Conservation (phyloP, 495 filamentous ascomycete species). For the Glonium stellatum region DNA sequence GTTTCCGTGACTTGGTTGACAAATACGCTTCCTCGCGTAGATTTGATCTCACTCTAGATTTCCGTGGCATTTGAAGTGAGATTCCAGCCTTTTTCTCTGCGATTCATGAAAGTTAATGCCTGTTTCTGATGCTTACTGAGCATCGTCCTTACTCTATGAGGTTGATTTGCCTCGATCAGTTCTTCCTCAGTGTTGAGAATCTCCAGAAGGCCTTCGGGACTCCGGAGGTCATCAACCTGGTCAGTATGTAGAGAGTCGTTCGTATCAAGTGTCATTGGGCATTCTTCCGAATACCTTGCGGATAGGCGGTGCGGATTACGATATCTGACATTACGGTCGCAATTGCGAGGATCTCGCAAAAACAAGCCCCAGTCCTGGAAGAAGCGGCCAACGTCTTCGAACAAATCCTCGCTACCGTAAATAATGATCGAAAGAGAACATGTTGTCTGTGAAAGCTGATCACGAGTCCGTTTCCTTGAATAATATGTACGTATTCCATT, state of each 20-base stretch:
- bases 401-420: background rate
- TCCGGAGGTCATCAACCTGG: background rate
- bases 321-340: slow-evolving; percentile 16
- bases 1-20: slow-evolving; percentile 8
- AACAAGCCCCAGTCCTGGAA: slow-evolving; percentile 3
- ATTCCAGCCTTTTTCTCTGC: slow-evolving; percentile 9
- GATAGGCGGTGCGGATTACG: slow-evolving; percentile 12
- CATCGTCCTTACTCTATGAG: background rate
- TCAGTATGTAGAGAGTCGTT: background rate
- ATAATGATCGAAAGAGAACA: background rate
- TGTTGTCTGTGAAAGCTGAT: no score
- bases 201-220: background rate
- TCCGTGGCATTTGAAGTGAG: background rate
- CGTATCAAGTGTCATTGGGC: slow-evolving; percentile 4
- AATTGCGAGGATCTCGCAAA: slow-evolving; percentile 11
- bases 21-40: background rate
- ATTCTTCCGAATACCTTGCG: background rate
- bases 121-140: slow-evolving; percentile 15
- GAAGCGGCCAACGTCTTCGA: slow-evolving; percentile 7
- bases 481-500: no score
- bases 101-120: slow-evolving; percentile 17
- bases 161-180: slow-evolving; percentile 6
- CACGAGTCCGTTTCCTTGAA: no score
- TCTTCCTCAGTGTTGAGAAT: background rate
- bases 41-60: slow-evolving; percentile 4